Evolutionary conservation across 192 early-diverging fungal species (phyloP).

Genomic region (Coemansia sp.): DNA sequence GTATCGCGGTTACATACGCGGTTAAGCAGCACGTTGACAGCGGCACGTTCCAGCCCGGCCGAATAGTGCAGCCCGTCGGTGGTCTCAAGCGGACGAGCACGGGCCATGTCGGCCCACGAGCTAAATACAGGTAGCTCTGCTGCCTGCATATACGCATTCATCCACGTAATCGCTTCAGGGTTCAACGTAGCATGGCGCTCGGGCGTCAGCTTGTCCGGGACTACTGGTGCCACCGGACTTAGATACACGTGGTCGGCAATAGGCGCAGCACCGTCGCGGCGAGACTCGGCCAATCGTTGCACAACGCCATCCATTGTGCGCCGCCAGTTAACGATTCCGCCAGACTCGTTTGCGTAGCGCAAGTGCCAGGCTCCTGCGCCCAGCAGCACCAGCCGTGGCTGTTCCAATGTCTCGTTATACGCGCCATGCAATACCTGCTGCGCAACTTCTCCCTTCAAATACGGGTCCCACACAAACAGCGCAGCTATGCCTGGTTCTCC

Average conservation of each 20-base stretch:
- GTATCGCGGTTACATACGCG: constrained; percentile 58
- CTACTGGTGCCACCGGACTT: constrained; percentile 46
- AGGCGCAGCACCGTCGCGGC: neutral
- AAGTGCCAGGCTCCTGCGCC: constrained; percentile 69
- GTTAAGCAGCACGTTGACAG: constrained; percentile 62
- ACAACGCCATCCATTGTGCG: constrained; percentile 41
- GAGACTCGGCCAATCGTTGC: neutral
- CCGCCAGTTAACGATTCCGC: constrained; percentile 51
- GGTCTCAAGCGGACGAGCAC: constrained; percentile 44
- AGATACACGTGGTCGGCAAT: constrained; percentile 29
- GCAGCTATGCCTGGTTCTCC: constrained; percentile 37
- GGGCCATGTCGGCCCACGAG: constrained; percentile 54
- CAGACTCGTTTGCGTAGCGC: constrained; percentile 47
- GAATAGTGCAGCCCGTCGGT: constrained; percentile 72
- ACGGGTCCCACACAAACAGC: constrained; percentile 75
- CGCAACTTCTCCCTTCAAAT: constrained; percentile 53
- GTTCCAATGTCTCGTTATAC: constrained; percentile 7
- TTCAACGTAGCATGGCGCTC: constrained; percentile 52
- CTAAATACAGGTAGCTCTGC: constrained; percentile 48
- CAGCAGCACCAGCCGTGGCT: constrained; percentile 48
- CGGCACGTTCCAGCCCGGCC: constrained; percentile 41
- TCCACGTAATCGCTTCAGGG: constrained; percentile 43
- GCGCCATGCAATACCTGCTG: constrained; percentile 14
- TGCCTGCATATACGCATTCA: constrained; percentile 57
- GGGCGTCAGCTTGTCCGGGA: constrained; percentile 50